Evolutionary conservation across 2,329 filamentous ascomycete genomes (phyloP).

Genomic region (Aureobasidium sp.): DNA sequence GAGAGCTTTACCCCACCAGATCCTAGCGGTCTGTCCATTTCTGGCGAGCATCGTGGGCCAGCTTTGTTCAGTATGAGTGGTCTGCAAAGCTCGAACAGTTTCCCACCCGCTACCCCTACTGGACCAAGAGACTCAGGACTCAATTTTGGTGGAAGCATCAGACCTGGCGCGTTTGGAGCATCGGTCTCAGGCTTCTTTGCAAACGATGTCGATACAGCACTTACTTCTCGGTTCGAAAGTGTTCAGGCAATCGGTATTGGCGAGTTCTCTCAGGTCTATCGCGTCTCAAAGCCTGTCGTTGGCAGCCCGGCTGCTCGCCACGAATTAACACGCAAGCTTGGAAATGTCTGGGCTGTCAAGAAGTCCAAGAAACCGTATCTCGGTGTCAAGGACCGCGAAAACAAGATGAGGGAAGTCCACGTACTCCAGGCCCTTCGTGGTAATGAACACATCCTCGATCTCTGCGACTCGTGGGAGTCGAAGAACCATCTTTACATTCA

Average conservation of each 20-base stretch:
- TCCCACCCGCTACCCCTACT: slow-evolving; percentile 78
- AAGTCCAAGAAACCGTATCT: slow-evolving; percentile 77
- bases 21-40: slow-evolving; percentile 76
- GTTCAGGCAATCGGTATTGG: slow-evolving; percentile 77
- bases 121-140: slow-evolving; percentile 53
- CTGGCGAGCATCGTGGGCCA: slow-evolving; percentile 45
- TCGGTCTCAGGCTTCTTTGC: slow-evolving; percentile 64
- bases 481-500: slow-evolving; percentile 87
- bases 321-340: slow-evolving; percentile 24
- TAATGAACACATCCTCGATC: slow-evolving; percentile 77
- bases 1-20: slow-evolving; percentile 70
- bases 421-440: slow-evolving; percentile 70
- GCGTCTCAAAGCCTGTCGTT: slow-evolving; percentile 52
- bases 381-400: slow-evolving; percentile 71
- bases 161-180: slow-evolving; percentile 17
- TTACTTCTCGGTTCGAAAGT: slow-evolving; percentile 70
- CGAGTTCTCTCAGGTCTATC: slow-evolving; percentile 90
- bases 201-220: slow-evolving; percentile 65
- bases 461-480: slow-evolving; percentile 82
- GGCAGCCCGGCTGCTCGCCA: slow-evolving; percentile 27
- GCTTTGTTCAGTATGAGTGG: slow-evolving; percentile 31
- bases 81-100: slow-evolving; percentile 36
- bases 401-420: slow-evolving; percentile 76
- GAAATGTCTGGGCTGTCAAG: slow-evolving; percentile 78
- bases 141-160: slow-evolving; percentile 47